A percentile compares a stretch with the other conserved stretches of the same genome.
Evolutionary conservation across 139 green algal genomes (phyloP).

Genomic region (Tetraselmis striata): DNA sequence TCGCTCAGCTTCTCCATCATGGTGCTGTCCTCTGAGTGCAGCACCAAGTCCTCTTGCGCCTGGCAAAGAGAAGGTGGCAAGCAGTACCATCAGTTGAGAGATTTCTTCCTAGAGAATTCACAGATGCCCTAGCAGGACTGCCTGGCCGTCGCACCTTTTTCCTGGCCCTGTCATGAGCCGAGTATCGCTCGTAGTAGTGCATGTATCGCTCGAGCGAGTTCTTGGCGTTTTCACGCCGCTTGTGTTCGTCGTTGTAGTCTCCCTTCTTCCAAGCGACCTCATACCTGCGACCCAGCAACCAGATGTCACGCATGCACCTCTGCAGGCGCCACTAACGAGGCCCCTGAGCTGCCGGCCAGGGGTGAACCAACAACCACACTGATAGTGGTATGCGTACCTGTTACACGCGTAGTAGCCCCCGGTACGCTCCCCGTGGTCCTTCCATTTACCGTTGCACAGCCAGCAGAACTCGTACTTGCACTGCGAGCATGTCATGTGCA

Average conservation of each 20-base stretch:
- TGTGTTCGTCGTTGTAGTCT: conserved; percentile 75
- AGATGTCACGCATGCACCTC: background rate
- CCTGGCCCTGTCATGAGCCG: conserved; percentile 56
- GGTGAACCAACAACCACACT: background rate
- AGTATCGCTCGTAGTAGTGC: conserved; percentile 83
- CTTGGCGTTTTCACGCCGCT: conserved; percentile 75
- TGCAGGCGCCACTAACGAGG: background rate
- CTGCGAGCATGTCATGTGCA: conserved; percentile 82
- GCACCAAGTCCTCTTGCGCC: background rate
- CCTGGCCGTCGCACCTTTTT: conserved; percentile 6
- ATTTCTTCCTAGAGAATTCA: too few relatives aligned
- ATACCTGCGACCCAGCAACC: conserved; percentile 46
- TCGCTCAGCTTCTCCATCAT: conserved; percentile 69
- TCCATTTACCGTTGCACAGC: conserved; percentile 77
- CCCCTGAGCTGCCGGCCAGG: background rate
- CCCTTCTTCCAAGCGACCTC: conserved; percentile 71
- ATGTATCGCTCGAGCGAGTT: conserved; percentile 81
- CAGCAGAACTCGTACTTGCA: conserved; percentile 65
- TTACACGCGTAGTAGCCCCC: conserved; percentile 97
- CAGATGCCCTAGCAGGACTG: too few relatives aligned
- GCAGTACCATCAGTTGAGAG: too few relatives aligned
- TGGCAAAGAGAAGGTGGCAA: too few relatives aligned
- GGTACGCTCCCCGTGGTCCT: conserved; percentile 88
- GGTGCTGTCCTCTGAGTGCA: background rate
- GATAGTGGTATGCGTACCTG: conserved; percentile 35